These are phyloP conservation scores for Tubosaeta sp. DNA, from an alignment of 768 basidiomycete genomes.

Conservation along the genomic window DNA sequence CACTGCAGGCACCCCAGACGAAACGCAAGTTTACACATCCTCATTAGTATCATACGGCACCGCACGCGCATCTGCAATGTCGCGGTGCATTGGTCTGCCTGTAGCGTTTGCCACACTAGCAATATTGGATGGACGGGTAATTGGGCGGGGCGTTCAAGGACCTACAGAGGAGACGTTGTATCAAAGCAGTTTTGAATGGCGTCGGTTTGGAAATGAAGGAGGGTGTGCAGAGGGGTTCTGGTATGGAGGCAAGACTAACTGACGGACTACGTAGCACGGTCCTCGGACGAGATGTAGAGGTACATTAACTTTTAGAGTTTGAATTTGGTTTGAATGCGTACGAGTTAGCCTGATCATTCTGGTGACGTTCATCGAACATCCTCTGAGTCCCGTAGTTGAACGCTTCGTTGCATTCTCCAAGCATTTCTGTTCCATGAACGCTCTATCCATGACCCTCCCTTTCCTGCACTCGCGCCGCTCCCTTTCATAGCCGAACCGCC, in stretches of 20 bases:
- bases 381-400: background rate
- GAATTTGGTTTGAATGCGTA: too few species aligned
- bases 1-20: background rate
- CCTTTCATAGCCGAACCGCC: too few species aligned
- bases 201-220: constrained; percentile 41
- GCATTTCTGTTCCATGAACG: too few species aligned
- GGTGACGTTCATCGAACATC: background rate
- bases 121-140: constrained; percentile 57
- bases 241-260: constrained; percentile 40
- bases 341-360: too few species aligned
- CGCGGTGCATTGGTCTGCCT: constrained; percentile 84
- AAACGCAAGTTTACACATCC: constrained; percentile 60
- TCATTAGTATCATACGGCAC: constrained; percentile 62
- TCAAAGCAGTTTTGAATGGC: constrained; percentile 54
- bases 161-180: constrained; percentile 63
- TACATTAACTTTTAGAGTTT: background rate
- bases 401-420: background rate
- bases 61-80: constrained; percentile 70
- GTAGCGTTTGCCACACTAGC: constrained; percentile 76
- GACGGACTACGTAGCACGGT: constrained; percentile 17
- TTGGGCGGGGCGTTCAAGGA: constrained; percentile 59
- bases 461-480: too few species aligned
- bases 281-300: background rate
- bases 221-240: constrained; percentile 36
- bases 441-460: too few species aligned